These are phyloP conservation scores for Fusarium secorum DNA, from an alignment of 2,329 filamentous ascomycete species.

Conservation along the genomic window DNA sequence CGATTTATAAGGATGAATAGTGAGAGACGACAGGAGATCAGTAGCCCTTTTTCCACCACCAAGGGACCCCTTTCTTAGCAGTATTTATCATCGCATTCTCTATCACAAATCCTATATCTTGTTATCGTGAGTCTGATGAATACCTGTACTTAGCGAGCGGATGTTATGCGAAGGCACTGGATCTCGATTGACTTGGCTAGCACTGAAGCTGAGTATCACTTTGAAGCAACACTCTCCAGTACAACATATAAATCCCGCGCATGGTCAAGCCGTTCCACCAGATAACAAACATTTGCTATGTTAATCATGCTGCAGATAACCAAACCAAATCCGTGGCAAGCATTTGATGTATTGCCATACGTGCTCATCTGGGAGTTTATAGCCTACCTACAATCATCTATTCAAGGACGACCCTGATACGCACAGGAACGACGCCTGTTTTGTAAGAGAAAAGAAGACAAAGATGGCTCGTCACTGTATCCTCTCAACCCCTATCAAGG, in stretches of 20 bases:
- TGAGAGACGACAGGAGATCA: neutral
- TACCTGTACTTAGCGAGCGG: accelerated
- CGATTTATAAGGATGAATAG: too few species aligned
- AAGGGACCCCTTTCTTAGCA: too few species aligned
- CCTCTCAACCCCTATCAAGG: neutral
- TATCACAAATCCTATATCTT: accelerated
- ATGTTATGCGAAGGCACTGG: neutral
- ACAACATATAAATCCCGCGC: neutral
- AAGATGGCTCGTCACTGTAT: neutral
- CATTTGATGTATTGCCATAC: neutral
- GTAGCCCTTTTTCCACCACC: neutral
- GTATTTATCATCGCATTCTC: too few species aligned
- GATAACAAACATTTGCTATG: neutral
- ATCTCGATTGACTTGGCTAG: neutral
- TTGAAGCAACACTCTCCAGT: neutral
- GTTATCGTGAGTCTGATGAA: accelerated
- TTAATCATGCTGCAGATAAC: neutral
- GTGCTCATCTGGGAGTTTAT: neutral
- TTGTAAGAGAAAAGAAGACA: neutral
- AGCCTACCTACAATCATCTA: too few species aligned
- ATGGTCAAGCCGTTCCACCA: neutral
- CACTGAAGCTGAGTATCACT: neutral
- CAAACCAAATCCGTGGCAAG: neutral
- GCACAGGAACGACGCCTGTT: neutral
- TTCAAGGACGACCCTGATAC: neutral